These are phyloP conservation scores for Anaeramoeba flamelloides DNA, from an alignment of 78 protist species.

Conservation along the genomic window DNA sequence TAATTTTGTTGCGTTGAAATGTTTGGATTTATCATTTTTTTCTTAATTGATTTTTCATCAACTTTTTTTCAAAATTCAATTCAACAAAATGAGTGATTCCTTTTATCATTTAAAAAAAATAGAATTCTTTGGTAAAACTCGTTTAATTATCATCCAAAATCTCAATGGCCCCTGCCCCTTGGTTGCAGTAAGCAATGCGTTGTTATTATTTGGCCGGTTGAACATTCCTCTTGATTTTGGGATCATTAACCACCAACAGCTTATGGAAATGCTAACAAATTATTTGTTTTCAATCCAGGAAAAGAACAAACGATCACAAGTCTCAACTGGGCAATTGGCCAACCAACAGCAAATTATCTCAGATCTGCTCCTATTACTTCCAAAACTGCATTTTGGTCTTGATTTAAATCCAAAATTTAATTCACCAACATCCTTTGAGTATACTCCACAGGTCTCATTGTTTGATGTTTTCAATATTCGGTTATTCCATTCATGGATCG, in stretches of 20 bases:
- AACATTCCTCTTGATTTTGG: background rate
- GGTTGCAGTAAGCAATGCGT: background rate
- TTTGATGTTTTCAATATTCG: background rate
- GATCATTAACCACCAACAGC: background rate
- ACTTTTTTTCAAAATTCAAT: too few species aligned
- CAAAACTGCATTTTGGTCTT: background rate
- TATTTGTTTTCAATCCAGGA: background rate
- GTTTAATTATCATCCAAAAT: background rate
- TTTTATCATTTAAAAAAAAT: too few species aligned
- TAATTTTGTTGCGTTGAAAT: too few species aligned
- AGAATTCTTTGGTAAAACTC: too few species aligned
- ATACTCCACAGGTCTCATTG: background rate
- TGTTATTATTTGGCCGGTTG: background rate
- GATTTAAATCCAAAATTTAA: background rate
- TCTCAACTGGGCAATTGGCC: background rate
- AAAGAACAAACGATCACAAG: background rate
- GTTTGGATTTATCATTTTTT: too few species aligned
- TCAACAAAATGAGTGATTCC: too few species aligned
- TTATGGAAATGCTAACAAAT: background rate
- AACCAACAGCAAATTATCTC: background rate
- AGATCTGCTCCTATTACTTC: background rate
- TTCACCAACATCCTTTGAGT: background rate
- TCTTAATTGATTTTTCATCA: too few species aligned
- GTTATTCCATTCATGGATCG: background rate
- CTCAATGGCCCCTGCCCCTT: background rate